A percentile compares a stretch with the other conserved stretches of the same genome.
Conservation (phyloP, 176 grass and related monocot species). For the Triticum urartu region DNA sequence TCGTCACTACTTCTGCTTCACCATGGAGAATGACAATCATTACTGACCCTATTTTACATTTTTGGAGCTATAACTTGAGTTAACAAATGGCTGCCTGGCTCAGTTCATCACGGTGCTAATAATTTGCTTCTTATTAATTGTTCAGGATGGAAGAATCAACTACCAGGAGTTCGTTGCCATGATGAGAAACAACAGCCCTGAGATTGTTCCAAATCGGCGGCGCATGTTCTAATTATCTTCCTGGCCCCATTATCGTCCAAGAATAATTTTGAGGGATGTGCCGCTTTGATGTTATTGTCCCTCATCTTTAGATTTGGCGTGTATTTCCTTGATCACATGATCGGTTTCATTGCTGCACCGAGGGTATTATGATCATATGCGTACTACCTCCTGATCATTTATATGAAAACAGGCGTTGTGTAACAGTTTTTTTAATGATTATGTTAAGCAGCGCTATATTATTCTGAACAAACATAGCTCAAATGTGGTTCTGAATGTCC, state of each 20-base stretch:
- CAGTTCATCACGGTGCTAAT: slow-evolving; percentile 15
- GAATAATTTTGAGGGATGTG: neutral
- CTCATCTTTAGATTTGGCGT: slow-evolving; percentile 9
- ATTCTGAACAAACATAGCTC: slow-evolving; percentile 1
- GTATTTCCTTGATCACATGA: neutral
- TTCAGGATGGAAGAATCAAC: slow-evolving; percentile 97
- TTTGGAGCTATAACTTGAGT: neutral
- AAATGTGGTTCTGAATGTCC: neutral
- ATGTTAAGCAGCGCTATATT: neutral
- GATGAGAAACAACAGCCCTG: slow-evolving; percentile 84
- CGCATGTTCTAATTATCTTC: slow-evolving; percentile 43
- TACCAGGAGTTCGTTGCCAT: slow-evolving; percentile 95
- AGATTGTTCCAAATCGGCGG: slow-evolving; percentile 58
- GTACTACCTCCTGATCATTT: slow-evolving; percentile 6
- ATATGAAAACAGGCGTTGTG: slow-evolving; percentile 7
- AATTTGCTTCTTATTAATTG: slow-evolving; percentile 8
- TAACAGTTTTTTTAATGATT: slow-evolving; percentile 15
- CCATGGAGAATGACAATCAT: neutral
- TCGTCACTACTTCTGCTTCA: neutral
- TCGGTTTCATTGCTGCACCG: neutral
- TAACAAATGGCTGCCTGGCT: neutral
- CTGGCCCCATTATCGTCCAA: slow-evolving; percentile 14
- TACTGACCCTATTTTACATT: slow-evolving; percentile 8
- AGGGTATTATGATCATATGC: slow-evolving; percentile 20
- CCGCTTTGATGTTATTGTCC: neutral